These are phyloP conservation scores for Clarireedia hainanense DNA, from an alignment of 2,329 filamentous ascomycete genomes.

Conservation along the genomic window DNA sequence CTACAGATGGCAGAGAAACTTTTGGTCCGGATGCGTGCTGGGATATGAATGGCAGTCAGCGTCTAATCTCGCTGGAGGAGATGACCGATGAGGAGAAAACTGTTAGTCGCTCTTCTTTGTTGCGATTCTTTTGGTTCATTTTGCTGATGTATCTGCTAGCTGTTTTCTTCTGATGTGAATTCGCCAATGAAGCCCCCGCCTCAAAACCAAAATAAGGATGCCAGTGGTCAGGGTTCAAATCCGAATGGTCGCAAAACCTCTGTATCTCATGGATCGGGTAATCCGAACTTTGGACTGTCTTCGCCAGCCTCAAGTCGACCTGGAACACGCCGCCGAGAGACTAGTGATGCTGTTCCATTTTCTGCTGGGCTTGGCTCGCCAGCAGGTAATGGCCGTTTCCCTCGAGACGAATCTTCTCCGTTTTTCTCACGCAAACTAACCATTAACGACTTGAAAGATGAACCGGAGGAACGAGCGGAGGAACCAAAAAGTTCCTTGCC, in stretches of 20 bases:
- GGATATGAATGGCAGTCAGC: slow-evolving; percentile 63
- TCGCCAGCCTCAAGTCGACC: slow-evolving; percentile 70
- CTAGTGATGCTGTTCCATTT: slow-evolving; percentile 56
- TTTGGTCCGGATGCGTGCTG: slow-evolving; percentile 89
- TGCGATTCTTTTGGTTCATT: background rate
- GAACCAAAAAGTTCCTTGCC: slow-evolving; percentile 33
- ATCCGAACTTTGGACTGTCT: slow-evolving; percentile 57
- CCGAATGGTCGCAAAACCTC: slow-evolving; percentile 73
- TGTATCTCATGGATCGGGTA: slow-evolving; percentile 56
- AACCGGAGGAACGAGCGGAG: slow-evolving; percentile 44
- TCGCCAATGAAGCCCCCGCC: slow-evolving; percentile 82
- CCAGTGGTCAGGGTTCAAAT: slow-evolving; percentile 46
- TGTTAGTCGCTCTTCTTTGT: slow-evolving; percentile 34
- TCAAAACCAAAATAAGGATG: slow-evolving; percentile 52
- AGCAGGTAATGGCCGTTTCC: slow-evolving; percentile 48
- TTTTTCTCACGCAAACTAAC: slow-evolving; percentile 47
- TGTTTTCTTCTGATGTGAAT: slow-evolving; percentile 82
- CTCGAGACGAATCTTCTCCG: slow-evolving; percentile 53
- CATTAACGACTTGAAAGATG: slow-evolving; percentile 43
- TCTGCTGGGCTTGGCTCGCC: slow-evolving; percentile 48
- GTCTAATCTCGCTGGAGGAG: slow-evolving; percentile 64
- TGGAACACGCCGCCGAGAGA: slow-evolving; percentile 74
- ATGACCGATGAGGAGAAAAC: slow-evolving; percentile 58
- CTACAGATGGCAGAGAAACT: slow-evolving; percentile 64
- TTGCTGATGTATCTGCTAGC: slow-evolving; percentile 39